Conservation (phyloP, 108 stramenopile genomes). For the Pseudonitzschia multistriata region DNA sequence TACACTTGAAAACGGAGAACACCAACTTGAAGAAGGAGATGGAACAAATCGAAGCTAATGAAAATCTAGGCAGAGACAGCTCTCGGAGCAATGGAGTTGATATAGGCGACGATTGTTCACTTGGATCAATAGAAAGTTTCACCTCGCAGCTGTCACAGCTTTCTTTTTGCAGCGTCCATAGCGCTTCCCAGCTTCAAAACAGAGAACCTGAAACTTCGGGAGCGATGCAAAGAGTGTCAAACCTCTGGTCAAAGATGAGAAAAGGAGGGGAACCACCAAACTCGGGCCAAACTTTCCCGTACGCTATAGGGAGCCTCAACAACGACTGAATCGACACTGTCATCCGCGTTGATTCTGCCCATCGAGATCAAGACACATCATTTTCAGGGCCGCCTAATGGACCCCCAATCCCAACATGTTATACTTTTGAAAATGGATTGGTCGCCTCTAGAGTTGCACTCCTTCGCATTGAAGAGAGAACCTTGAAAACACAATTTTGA, state of each 20-base stretch:
- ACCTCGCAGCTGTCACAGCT: not conserved
- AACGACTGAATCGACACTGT: conserved; percentile 6
- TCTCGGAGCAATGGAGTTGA: conserved; percentile 7
- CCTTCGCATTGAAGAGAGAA: no score
- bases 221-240: conserved; percentile 15
- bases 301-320: conserved; percentile 3
- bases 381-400: no score
- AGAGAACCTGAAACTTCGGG: not conserved
- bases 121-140: conserved; percentile 12
- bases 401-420: no score
- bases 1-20: conserved; percentile 33
- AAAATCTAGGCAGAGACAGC: not conserved
- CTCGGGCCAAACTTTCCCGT: not conserved
- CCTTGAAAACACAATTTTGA: no score
- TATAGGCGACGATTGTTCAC: conserved; percentile 24
- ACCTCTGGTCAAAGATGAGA: conserved; percentile 28
- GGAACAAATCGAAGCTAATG: conserved; percentile 10
- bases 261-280: conserved; percentile 1
- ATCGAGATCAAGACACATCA: no score
- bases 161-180: not conserved
- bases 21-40: conserved; percentile 26
- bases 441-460: no score
- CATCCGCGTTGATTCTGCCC: not conserved
- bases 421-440: no score
- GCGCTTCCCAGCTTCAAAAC: not conserved